Percentiles rank a stretch among this genome's conserved stretches.
phyloP scores from a whole-genome alignment of 345 rosid genomes.

The Odontarrhena argentea region DNA sequence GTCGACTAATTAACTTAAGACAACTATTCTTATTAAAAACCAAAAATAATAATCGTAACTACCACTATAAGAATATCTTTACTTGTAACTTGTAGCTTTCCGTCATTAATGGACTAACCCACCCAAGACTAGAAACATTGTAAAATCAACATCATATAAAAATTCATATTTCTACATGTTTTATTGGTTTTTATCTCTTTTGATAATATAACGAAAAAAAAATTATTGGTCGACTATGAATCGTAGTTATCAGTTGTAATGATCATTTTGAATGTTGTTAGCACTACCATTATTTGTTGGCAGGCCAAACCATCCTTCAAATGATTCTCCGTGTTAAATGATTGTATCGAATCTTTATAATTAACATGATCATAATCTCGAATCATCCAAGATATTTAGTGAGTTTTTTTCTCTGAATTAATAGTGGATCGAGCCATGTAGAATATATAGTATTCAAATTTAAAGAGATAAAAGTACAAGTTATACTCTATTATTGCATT shows the following conservation, averaged over 20 bases:
- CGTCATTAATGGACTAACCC: slow-evolving; percentile 34
- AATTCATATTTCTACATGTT: neutral
- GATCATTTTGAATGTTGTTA: neutral
- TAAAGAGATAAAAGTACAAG: neutral
- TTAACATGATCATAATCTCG: too few species aligned
- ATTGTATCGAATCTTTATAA: too few species aligned
- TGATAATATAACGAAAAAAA: neutral
- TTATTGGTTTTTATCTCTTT: neutral
- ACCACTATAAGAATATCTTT: slow-evolving; percentile 12
- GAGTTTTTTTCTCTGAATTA: slow-evolving; percentile 1
- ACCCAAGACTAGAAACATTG: slow-evolving; percentile 24
- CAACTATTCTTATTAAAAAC: neutral
- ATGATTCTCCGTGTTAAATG: too few species aligned
- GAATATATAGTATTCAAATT: neutral
- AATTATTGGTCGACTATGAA: neutral
- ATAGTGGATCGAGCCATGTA: neutral
- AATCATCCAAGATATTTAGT: too few species aligned
- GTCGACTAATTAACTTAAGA: slow-evolving; percentile 22
- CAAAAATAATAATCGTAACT: slow-evolving; percentile 18
- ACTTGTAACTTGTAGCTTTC: slow-evolving; percentile 27
- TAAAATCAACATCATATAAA: slow-evolving; percentile 1
- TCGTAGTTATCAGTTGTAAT: slow-evolving; percentile 12
- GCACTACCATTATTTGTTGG: neutral
- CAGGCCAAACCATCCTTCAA: neutral
- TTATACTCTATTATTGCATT: neutral